These are phyloP conservation scores for Tetrapisispora taiwanensis DNA, from an alignment of 805 yeast species.

Conservation along the genomic window DNA sequence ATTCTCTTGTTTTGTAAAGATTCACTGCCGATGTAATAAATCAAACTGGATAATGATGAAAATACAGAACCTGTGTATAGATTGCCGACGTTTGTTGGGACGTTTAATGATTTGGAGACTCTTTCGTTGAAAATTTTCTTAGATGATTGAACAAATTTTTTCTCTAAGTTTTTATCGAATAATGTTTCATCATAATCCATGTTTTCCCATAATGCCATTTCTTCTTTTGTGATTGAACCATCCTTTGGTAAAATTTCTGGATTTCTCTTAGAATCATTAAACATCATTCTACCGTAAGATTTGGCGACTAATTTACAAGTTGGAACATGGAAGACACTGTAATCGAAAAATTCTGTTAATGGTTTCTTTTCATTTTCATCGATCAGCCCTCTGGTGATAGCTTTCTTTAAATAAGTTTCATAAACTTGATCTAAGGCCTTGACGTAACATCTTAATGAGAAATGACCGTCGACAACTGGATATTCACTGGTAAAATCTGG, in stretches of 20 bases:
- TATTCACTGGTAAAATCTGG: conserved; percentile 94
- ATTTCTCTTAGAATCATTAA: conserved; percentile 73
- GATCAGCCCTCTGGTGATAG: conserved; percentile 41
- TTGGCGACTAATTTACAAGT: conserved; percentile 91
- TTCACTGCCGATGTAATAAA: conserved; percentile 65
- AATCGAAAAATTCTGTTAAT: conserved; percentile 68
- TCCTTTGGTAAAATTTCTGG: conserved; percentile 47
- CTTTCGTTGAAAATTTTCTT: conserved; percentile 58
- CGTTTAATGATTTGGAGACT: conserved; percentile 69
- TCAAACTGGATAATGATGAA: conserved; percentile 74
- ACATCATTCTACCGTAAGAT: conserved; percentile 84
- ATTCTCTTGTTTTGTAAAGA: conserved; percentile 73
- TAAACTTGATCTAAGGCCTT: conserved; percentile 87
- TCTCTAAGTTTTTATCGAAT: conserved; percentile 72
- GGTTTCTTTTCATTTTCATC: conserved; percentile 44
- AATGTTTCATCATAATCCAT: conserved; percentile 64
- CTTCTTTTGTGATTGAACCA: background rate
- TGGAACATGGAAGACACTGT: conserved; percentile 95
- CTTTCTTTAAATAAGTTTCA: conserved; percentile 69
- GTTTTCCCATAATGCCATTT: background rate
- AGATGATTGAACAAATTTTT: conserved; percentile 68
- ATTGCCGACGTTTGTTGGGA: conserved; percentile 96
- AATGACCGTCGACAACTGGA: conserved; percentile 96
- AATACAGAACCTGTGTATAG: conserved; percentile 93
- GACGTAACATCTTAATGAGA: conserved; percentile 85